Conservation (phyloP, 2,329 filamentous ascomycete species). For the Nigrospora osmanthi region DNA sequence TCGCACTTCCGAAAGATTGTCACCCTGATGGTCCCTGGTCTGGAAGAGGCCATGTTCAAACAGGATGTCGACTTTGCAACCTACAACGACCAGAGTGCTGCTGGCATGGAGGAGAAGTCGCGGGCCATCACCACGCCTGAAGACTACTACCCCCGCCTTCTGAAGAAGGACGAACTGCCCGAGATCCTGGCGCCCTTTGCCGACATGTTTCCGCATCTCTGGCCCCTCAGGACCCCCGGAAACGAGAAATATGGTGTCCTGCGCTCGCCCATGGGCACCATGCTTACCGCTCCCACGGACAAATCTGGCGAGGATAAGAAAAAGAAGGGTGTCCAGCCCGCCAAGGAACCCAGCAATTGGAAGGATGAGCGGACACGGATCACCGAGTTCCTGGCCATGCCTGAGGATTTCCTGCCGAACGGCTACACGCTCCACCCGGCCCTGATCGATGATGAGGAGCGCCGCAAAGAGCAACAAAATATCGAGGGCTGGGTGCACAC, state of each 20-base stretch:
- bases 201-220: constrained; percentile 78
- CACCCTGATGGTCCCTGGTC: constrained; percentile 81
- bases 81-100: constrained; percentile 30
- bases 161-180: constrained; percentile 44
- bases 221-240: constrained; percentile 82
- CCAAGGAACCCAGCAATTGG: constrained; percentile 57
- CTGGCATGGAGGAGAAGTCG: constrained; percentile 21
- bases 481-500: constrained; percentile 81
- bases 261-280: constrained; percentile 79
- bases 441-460: constrained; percentile 52
- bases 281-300: constrained; percentile 67
- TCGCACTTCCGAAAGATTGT: constrained; percentile 71
- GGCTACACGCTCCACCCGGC: constrained; percentile 81
- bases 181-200: constrained; percentile 57
- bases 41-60: constrained; percentile 87
- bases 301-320: constrained; percentile 61
- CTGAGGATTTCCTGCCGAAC: constrained; percentile 71
- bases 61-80: constrained; percentile 40
- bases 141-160: constrained; percentile 49
- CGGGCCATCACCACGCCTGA: constrained; percentile 41
- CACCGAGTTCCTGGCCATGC: constrained; percentile 65
- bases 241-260: constrained; percentile 75
- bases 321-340: constrained; percentile 50
- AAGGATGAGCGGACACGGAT: constrained; percentile 73
- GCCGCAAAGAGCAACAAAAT: constrained; percentile 39